phyloP scores from a whole-genome alignment of 768 basidiomycete genomes.

The Strobilomyces confusus region DNA sequence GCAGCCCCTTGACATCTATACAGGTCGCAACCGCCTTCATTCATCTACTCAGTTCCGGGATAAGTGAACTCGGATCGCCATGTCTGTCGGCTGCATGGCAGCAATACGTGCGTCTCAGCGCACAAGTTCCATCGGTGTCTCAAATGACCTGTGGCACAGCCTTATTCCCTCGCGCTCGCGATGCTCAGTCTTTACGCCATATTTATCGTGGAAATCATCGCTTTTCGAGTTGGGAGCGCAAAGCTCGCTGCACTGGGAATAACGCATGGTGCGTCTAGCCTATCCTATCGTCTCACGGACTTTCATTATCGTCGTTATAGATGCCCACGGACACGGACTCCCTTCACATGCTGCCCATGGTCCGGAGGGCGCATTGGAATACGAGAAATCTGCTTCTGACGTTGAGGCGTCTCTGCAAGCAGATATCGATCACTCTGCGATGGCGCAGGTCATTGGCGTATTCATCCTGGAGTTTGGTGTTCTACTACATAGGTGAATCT shows the following conservation, averaged over 20 bases:
- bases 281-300: not conserved
- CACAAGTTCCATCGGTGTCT: not conserved
- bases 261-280: conserved; percentile 44
- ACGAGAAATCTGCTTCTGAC: conserved; percentile 22
- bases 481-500: conserved; percentile 64
- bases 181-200: conserved; percentile 78
- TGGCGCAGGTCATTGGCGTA: conserved; percentile 79
- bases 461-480: conserved; percentile 95
- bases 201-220: conserved; percentile 81
- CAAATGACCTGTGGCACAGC: conserved; percentile 40
- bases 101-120: conserved; percentile 54
- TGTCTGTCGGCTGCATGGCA: conserved; percentile 73
- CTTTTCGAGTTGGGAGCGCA: conserved; percentile 81
- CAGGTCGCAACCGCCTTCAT: conserved; percentile 90
- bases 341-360: conserved; percentile 67
- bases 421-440: conserved; percentile 38
- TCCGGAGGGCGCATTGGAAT: conserved; percentile 42
- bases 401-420: conserved; percentile 20
- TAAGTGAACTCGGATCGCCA: conserved; percentile 61
- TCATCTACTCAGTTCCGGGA: conserved; percentile 73
- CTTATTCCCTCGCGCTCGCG: conserved; percentile 78
- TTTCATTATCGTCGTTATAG: conserved; percentile 30
- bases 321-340: conserved; percentile 61
- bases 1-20: not conserved
- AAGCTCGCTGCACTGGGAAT: conserved; percentile 66